Conservation (phyloP, 805 yeast genomes). For the Blastobotrys mokoenaii region DNA sequence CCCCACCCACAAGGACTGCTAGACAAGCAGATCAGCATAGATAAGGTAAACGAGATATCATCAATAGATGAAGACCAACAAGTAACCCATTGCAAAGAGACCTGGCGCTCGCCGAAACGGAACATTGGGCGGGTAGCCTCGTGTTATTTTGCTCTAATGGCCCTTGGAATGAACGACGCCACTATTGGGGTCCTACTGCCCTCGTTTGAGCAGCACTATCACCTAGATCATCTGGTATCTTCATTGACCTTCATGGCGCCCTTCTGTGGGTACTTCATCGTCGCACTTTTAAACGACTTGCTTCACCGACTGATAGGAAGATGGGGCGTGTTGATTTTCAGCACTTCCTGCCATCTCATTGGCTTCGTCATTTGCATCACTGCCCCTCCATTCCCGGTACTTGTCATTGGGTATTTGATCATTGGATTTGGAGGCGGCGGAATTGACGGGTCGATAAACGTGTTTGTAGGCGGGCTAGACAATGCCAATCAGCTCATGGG, state of each 20-base stretch:
- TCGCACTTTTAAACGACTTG: conserved; percentile 42
- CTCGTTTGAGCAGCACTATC: conserved; percentile 38
- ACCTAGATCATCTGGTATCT: conserved; percentile 39
- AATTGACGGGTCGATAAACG: conserved; percentile 46
- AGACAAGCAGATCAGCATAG: too few relatives aligned
- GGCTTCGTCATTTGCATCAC: conserved; percentile 34
- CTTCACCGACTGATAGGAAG: conserved; percentile 40
- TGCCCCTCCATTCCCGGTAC: conserved; percentile 31
- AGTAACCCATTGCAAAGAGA: too few relatives aligned
- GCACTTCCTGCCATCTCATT: conserved; percentile 29
- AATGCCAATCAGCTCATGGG: conserved; percentile 55
- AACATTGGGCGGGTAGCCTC: conserved; percentile 11
- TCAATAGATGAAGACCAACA: too few relatives aligned
- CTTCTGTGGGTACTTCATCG: conserved; percentile 45
- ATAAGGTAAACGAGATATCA: too few relatives aligned
- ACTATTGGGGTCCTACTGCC: conserved; percentile 54
- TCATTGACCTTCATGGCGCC: conserved; percentile 45
- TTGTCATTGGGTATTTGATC: conserved; percentile 34
- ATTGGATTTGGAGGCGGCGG: conserved; percentile 51
- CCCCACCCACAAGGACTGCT: too few relatives aligned
- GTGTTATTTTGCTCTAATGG: conserved; percentile 27
- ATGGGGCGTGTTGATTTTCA: conserved; percentile 36
- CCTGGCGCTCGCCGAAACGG: conserved; percentile 15
- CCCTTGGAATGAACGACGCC: conserved; percentile 53
- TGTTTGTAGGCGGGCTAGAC: conserved; percentile 40